Evolutionary conservation across 148 eudicot genomes (phyloP), one percentile per base, ranked within the genome.

Genomic region (Camellia granthamiana): DNA sequence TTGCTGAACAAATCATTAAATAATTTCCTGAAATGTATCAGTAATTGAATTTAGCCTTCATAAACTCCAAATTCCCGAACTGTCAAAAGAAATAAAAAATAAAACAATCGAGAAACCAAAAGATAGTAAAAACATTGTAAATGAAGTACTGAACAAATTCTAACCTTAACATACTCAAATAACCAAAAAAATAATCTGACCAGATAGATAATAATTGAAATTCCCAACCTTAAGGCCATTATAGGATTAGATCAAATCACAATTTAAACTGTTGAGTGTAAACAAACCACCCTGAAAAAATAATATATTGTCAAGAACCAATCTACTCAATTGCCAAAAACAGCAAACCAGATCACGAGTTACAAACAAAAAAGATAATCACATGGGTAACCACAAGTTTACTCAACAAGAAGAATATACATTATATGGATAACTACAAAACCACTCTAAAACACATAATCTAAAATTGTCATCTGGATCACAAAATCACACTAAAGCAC

Each of bases 241-340:
- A 2, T 49, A 38, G 41, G 2, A 63, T 12, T 63, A 6, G 41
- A 77, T 10, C 5, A 47, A 42, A 13, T 63, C 19, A 6, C 46
- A 4, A 19, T 84, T 96, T 96, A 61, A 93, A 90, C 85, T 94
- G 92, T 66, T 89, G 97, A 3, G 93, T 89, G 81, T 81, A 75
- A 55, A 96, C 85, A 85, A 85, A 93, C 41, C 99, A 87, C 74
- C 99, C 99, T 5, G 99, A 98, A 71, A 90, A 86, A 10, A 96
- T 97, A 67, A 96, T 93, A 87, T 93, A 92, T 80, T 96, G 99
- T 63, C 99, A 83, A 10, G 88, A 84, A 72, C 99, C 99, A 86
- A 96, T 82, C 99, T 96, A 85, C 63, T 13, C 5, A 30, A 30
- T 30, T 62, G 12, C 65, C 81, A 76, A 7, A 75, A 5, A 30